Conservation (phyloP, 805 yeast species). For the Cyberlindnera mrakii region DNA sequence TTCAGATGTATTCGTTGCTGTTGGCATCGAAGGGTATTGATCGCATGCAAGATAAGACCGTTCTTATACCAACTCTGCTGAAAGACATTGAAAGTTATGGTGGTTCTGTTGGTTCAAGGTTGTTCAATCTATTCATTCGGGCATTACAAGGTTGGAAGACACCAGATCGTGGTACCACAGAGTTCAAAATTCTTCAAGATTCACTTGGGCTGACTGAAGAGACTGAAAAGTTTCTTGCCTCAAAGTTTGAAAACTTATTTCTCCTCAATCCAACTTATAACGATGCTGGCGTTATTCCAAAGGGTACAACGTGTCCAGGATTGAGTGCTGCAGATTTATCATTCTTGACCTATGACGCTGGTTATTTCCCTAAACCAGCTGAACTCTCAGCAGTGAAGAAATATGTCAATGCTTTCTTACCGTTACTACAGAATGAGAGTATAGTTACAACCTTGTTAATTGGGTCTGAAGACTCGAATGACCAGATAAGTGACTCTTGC, state of each 20-base stretch:
- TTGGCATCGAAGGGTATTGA: conserved; percentile 66
- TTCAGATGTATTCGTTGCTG: conserved; percentile 55
- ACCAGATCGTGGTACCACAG: conserved; percentile 41
- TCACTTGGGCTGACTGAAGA: conserved; percentile 30
- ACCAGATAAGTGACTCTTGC: conserved; percentile 51
- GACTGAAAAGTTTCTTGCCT: conserved; percentile 42
- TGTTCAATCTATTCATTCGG: conserved; percentile 56
- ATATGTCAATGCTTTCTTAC: conserved; percentile 36
- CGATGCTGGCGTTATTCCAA: conserved; percentile 34
- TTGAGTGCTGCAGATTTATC: conserved; percentile 47
- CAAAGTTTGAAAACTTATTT: conserved; percentile 49
- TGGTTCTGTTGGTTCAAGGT: conserved; percentile 41
- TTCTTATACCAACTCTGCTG: conserved; percentile 42
- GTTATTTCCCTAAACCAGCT: conserved; percentile 47
- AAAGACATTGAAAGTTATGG: conserved; percentile 38
- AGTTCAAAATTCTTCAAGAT: conserved; percentile 30
- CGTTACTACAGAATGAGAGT: conserved; percentile 27
- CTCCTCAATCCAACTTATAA: conserved; percentile 43
- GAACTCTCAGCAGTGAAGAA: conserved; percentile 38
- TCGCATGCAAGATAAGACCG: conserved; percentile 32
- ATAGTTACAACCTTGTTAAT: conserved; percentile 47
- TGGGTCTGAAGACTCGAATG: conserved; percentile 56
- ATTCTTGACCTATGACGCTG: conserved; percentile 66
- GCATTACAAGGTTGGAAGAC: conserved; percentile 42
- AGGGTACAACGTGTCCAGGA: conserved; percentile 55